These are phyloP conservation scores for Ophiostoma australiae DNA, from an alignment of 2,329 filamentous ascomycete genomes.

Conservation along the genomic window DNA sequence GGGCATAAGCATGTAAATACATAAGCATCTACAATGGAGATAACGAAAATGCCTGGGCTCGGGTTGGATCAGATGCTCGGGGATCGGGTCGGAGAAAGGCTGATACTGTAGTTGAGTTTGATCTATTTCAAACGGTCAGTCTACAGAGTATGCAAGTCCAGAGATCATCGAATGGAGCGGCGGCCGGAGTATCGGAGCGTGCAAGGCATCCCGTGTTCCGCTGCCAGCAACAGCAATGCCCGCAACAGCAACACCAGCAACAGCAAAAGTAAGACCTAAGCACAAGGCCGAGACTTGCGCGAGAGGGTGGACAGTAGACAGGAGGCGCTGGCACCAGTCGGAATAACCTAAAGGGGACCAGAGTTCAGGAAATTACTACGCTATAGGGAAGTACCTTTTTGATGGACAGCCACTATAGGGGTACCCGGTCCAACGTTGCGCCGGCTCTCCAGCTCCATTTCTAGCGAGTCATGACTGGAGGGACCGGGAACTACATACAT, in stretches of 20 bases:
- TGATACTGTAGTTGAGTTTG: no score
- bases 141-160: no score
- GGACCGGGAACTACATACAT: not conserved
- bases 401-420: not conserved
- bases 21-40: no score
- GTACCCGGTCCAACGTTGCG: constrained; percentile 3
- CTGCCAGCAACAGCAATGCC: no score
- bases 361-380: not conserved
- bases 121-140: no score
- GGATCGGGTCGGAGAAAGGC: no score
- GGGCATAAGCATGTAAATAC: no score
- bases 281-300: not conserved
- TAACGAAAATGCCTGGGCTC: no score
- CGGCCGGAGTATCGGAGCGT: no score
- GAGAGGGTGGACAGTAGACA: not conserved
- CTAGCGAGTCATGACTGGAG: not conserved
- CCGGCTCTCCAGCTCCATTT: not conserved
- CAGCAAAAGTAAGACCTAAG: not conserved
- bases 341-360: not conserved
- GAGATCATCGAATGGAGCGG: no score
- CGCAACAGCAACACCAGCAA: not conserved
- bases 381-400: not conserved
- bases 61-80: no score
- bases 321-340: not conserved
- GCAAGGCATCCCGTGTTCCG: no score